Evolutionary conservation across 345 rosid species (phyloP).

Genomic region (Heritiera fomes): DNA sequence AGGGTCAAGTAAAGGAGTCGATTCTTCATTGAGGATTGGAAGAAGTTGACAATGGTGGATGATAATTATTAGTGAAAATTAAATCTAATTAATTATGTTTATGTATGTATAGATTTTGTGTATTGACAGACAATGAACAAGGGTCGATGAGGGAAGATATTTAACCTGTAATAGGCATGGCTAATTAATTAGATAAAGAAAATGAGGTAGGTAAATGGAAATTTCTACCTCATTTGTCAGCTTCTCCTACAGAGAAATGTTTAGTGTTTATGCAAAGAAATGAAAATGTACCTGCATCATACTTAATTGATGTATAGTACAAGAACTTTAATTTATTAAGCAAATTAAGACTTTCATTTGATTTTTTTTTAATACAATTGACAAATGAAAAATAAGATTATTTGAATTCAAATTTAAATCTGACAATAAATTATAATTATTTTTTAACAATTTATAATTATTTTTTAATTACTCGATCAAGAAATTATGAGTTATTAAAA

Average conservation of each 20-base stretch:
- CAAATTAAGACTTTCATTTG: neutral
- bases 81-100: conserved; percentile 3
- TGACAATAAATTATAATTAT: too few relatives aligned
- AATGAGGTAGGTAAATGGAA: conserved; percentile 6
- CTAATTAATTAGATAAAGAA: conserved; percentile 15
- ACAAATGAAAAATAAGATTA: too few relatives aligned
- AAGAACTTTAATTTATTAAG: too few relatives aligned
- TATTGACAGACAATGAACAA: conserved; percentile 15
- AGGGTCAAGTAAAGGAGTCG: conserved; percentile 52
- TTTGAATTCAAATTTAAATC: too few relatives aligned
- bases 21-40: conserved; percentile 84
- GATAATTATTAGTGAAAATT: neutral
- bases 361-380: too few relatives aligned
- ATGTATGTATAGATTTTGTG: conserved; percentile 8
- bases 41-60: conserved; percentile 42
- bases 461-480: too few relatives aligned
- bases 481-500: too few relatives aligned
- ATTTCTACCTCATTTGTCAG: conserved; percentile 1
- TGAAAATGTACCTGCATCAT: neutral
- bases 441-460: too few relatives aligned
- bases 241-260: neutral
- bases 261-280: neutral
- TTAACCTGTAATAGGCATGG: neutral
- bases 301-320: neutral
- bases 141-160: neutral